A percentile compares a stretch with the other conserved stretches of the same genome.
Evolutionary conservation across 768 basidiomycete species (phyloP).

Genomic region (Pleurotus platypus): DNA sequence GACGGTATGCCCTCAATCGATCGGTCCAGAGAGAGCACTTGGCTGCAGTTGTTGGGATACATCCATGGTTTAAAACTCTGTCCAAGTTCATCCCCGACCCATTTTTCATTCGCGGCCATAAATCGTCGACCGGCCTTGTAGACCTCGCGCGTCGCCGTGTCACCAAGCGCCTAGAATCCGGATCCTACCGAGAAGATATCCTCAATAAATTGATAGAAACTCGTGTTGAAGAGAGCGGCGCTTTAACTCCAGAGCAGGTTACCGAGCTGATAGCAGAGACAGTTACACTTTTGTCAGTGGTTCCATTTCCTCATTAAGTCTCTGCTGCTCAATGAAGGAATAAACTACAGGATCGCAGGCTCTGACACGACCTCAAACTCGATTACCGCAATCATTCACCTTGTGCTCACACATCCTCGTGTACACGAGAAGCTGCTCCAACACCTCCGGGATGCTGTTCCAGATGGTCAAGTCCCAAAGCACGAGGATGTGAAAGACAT

Average conservation of each 20-base stretch:
- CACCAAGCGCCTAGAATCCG: conserved; percentile 16
- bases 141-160: conserved; percentile 21
- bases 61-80: conserved; percentile 16
- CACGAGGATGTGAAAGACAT: conserved; percentile 23
- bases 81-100: conserved; percentile 20
- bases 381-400: conserved; percentile 24
- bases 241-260: conserved; percentile 17
- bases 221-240: conserved; percentile 11
- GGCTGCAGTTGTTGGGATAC: conserved; percentile 23
- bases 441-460: conserved; percentile 12
- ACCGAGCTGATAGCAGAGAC: conserved; percentile 23
- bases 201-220: conserved; percentile 22
- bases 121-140: conserved; percentile 18
- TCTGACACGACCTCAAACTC: conserved; percentile 31
- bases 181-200: conserved; percentile 21
- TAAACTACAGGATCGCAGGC: conserved; percentile 24
- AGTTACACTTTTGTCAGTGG: conserved; percentile 23
- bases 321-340: not conserved
- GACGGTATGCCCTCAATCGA: not conserved
- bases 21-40: conserved; percentile 22
- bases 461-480: conserved; percentile 9
- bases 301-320: not conserved
- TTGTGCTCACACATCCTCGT: conserved; percentile 18
- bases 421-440: conserved; percentile 19
- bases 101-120: conserved; percentile 19